Base-by-base conservation (phyloP, 2,329 filamentous ascomycete species). In the Elsinoe batatas region DNA sequence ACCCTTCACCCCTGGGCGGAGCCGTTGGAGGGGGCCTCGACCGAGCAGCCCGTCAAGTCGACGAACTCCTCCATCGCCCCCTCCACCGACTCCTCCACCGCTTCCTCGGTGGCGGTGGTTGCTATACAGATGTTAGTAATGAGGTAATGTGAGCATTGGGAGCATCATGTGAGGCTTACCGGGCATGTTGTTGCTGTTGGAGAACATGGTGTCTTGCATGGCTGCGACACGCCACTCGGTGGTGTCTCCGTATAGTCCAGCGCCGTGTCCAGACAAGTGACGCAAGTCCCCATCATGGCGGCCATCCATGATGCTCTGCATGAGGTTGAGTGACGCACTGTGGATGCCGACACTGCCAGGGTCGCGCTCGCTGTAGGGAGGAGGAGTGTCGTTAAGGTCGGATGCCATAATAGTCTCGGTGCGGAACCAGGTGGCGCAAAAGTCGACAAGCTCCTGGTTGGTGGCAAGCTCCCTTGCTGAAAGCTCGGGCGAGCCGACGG, bases 391-490 rank as follows among this genome's bases (percentile, higher is more conserved):
- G 15, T 32, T n/a, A 17, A 4, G 11, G 33, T 51, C 17, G 33
- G 22, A 8, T 10, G 15, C 26, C 32, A 22, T n/a, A 33, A n/a
- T 51, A 10, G 15, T 30, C 11, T 35, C 22, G 26, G n/a, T 33
- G 18, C 10, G 15, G 15, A 33, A 36, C n/a, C 44, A 30, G 13
- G 4, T 4, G 12, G 32, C 13, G 44, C 26, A 26, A 30, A 26
- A 32, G 3, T 81, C 0, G 57, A 83, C n/a, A 74, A 84, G 46
- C 58, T 81, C 2, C 7, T 30, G 26, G 26, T 30, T 30, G 26
- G 26, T 30, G 26, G 26, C 26, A 7, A 30, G 7, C 7, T 30
- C 26, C 26, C 26, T 30, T 30, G 26, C 26, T 30, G 26, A 30
- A 8, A 30, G 26, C 7, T 30, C 26, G 2, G 26, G 40, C 2